A percentile compares a stretch with the other conserved stretches of the same genome.
Conservation (phyloP, 1,284 basidiomycete genomes). For the Irpex rosettiformis region DNA sequence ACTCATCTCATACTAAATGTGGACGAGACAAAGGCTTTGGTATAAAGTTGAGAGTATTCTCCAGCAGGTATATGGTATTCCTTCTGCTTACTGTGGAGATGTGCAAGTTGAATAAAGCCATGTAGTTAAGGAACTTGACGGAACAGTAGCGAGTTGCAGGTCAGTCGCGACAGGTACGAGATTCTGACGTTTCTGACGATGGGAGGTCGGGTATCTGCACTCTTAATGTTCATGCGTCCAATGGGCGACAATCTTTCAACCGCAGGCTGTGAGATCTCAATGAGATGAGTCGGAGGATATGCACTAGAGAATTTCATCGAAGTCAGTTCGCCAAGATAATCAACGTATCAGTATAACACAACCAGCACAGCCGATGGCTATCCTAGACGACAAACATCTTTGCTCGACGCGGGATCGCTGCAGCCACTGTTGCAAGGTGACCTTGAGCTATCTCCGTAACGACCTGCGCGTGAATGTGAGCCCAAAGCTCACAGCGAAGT, state of each 20-base stretch:
- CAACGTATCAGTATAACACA: background rate
- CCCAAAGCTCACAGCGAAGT: background rate
- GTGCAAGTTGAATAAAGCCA: too few relatives aligned
- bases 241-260: too few relatives aligned
- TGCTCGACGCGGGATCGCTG: background rate
- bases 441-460: background rate
- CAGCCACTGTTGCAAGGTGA: background rate
- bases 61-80: background rate
- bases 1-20: conserved; percentile 43
- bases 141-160: too few relatives aligned
- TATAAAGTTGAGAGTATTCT: background rate
- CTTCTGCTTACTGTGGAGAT: too few relatives aligned
- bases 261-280: background rate
- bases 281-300: background rate
- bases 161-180: too few relatives aligned
- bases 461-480: background rate
- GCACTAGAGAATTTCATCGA: background rate
- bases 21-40: conserved; percentile 32
- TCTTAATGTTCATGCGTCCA: too few relatives aligned
- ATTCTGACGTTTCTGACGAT: too few relatives aligned
- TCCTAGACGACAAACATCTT: background rate
- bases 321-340: background rate
- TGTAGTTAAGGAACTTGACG: too few relatives aligned
- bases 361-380: background rate
- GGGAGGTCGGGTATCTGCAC: too few relatives aligned